Evolutionary conservation across 164 flowering plant species (phyloP).

Genomic region (Vitis rupestris): DNA sequence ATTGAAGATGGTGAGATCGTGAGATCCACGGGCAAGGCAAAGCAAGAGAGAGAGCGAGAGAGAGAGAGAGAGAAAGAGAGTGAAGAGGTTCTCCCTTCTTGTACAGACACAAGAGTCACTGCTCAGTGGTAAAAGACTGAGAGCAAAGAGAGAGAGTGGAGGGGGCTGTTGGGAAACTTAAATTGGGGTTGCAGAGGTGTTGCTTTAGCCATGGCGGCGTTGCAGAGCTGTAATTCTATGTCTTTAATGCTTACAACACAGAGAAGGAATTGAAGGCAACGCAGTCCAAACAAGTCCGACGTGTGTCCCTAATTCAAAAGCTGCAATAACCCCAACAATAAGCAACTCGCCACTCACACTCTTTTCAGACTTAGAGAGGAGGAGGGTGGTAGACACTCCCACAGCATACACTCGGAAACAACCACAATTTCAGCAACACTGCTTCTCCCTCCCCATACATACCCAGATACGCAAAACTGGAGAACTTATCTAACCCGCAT

Average conservation of each 20-base stretch:
- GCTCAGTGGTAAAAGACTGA: conserved; percentile 9
- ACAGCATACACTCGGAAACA: background rate
- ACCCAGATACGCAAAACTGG: background rate
- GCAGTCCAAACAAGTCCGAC: background rate
- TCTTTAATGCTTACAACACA: conserved; percentile 24
- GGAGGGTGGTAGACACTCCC: background rate
- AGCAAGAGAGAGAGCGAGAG: background rate
- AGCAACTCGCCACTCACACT: background rate
- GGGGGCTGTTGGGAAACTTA: conserved; percentile 15
- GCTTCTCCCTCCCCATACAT: background rate
- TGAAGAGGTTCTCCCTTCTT: background rate
- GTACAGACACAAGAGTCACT: background rate
- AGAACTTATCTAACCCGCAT: too few relatives aligned
- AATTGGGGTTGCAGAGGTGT: conserved; percentile 29
- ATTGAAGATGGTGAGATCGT: conserved; percentile 3
- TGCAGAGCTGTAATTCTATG: conserved; percentile 43
- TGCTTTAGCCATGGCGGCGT: conserved; percentile 47
- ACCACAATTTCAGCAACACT: background rate
- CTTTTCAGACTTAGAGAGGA: background rate
- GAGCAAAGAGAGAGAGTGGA: background rate
- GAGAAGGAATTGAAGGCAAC: conserved; percentile 23
- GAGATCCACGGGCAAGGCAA: conserved; percentile 10
- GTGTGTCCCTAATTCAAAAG: conserved; percentile 5
- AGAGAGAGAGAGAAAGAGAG: conserved; percentile 9
- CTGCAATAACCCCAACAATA: conserved; percentile 1